Percentiles rank a stretch among this genome's conserved stretches.
phyloP scores from a whole-genome alignment of 1,284 basidiomycete genomes.

The Phaffia rhodozyma region DNA sequence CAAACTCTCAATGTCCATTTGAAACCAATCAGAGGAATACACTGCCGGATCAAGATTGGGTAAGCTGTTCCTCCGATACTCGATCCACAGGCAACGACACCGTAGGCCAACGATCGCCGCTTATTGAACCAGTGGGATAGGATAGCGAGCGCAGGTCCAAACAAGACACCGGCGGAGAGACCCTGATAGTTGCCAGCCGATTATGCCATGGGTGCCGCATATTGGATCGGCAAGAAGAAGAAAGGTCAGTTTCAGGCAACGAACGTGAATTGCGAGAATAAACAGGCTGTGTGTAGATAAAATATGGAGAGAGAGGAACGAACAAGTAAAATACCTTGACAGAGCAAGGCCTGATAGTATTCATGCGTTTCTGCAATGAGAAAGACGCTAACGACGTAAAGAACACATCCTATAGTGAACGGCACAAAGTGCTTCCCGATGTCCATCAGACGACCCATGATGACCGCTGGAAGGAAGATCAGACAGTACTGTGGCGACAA shows the following conservation, averaged over 20 bases:
- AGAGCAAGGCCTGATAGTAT: slow-evolving; percentile 49
- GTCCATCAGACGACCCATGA: slow-evolving; percentile 51
- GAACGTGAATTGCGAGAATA: too few relatives aligned
- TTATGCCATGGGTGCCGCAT: too few relatives aligned
- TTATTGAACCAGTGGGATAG: slow-evolving; percentile 31
- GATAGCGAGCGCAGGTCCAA: slow-evolving; percentile 40
- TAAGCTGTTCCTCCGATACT: slow-evolving; percentile 38
- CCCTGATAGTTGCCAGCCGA: slow-evolving; percentile 16
- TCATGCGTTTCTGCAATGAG: slow-evolving; percentile 45
- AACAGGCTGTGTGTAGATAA: too few relatives aligned
- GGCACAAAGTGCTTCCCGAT: slow-evolving; percentile 45
- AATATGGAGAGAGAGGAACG: slow-evolving; percentile 28
- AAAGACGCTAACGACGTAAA: slow-evolving; percentile 45
- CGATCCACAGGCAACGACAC: slow-evolving; percentile 27
- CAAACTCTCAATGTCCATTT: slow-evolving; percentile 28
- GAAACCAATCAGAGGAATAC: slow-evolving; percentile 39
- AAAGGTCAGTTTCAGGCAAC: background rate
- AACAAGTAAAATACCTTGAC: slow-evolving; percentile 45
- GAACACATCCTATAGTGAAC: slow-evolving; percentile 37
- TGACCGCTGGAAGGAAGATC: slow-evolving; percentile 38
- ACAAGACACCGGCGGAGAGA: slow-evolving; percentile 18
- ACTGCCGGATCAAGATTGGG: slow-evolving; percentile 40
- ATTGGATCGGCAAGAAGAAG: slow-evolving; percentile 16
- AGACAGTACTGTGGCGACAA: slow-evolving; percentile 52
- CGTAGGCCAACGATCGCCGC: slow-evolving; percentile 27